phyloP scores from a whole-genome alignment of 2,329 filamentous ascomycete species.

The Tolypocladium sp. region DNA sequence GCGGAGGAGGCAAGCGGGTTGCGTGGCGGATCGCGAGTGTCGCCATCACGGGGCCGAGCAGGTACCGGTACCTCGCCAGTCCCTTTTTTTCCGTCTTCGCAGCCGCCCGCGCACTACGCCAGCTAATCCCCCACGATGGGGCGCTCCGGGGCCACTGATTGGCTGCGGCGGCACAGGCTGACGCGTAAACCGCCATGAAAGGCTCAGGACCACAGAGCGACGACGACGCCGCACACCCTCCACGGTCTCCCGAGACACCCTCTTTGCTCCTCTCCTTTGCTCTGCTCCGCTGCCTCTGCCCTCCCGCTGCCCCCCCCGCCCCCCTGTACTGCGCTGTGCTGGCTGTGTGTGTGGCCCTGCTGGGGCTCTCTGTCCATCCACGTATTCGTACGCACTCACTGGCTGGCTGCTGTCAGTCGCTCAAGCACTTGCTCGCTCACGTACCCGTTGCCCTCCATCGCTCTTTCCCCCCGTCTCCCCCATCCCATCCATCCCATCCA shows the following conservation, averaged over 20 bases:
- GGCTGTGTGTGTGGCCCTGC: neutral
- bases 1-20: neutral
- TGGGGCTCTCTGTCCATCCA: neutral
- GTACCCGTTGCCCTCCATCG: neutral
- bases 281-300: neutral
- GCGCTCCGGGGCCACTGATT: constrained; percentile 13
- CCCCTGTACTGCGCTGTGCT: neutral
- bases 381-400: neutral
- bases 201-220: constrained; percentile 1
- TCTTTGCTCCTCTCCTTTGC: neutral
- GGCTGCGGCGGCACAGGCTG: constrained; percentile 19
- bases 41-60: neutral
- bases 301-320: neutral
- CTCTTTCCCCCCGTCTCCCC: neutral
- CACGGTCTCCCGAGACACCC: constrained; percentile 1
- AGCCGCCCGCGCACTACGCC: neutral
- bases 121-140: constrained; percentile 3
- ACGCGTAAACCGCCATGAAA: constrained; percentile 26
- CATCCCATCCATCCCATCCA: constrained; percentile 1
- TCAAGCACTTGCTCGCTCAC: neutral
- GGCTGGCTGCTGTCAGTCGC: neutral
- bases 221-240: neutral
- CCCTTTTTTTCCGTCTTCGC: neutral
- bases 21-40: neutral
- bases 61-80: constrained; percentile 18